Conservation (phyloP, 2,329 filamentous ascomycete genomes). For the Penicillium sp. region DNA sequence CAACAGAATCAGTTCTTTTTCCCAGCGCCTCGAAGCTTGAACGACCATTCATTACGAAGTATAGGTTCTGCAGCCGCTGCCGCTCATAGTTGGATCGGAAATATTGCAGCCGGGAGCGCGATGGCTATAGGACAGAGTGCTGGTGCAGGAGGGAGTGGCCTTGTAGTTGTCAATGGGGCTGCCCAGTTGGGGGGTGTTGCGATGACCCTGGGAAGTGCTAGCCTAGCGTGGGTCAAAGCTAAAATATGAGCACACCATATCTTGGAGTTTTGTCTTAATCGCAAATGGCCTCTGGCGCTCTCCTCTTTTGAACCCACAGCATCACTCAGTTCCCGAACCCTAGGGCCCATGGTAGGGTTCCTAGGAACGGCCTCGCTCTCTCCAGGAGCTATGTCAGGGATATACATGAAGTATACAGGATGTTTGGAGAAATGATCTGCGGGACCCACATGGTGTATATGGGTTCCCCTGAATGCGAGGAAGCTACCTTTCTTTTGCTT, state of each 20-base stretch:
- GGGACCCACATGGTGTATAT: no score
- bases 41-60: conserved; percentile 1
- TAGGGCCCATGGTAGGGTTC: no score
- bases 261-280: no score
- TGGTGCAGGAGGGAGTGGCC: conserved; percentile 12
- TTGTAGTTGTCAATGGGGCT: conserved; percentile 7
- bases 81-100: conserved; percentile 7
- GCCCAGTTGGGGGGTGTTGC: conserved; percentile 7
- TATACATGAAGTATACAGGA: no score
- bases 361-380: no score
- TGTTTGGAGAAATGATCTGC: no score
- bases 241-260: not conserved
- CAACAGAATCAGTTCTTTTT: not conserved
- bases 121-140: conserved; percentile 11
- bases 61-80: not conserved
- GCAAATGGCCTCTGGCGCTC: no score
- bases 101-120: conserved; percentile 8
- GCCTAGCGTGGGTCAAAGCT: conserved; percentile 11
- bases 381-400: no score
- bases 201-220: conserved; percentile 4
- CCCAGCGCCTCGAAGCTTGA: conserved; percentile 1
- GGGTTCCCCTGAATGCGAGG: no score
- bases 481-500: no score
- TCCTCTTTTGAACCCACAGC: no score
- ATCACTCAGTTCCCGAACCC: no score